A percentile compares a stretch with the other conserved stretches of the same genome.
Evolutionary conservation across 495 filamentous ascomycete species (phyloP).

Genomic region (Cercophora samala): DNA sequence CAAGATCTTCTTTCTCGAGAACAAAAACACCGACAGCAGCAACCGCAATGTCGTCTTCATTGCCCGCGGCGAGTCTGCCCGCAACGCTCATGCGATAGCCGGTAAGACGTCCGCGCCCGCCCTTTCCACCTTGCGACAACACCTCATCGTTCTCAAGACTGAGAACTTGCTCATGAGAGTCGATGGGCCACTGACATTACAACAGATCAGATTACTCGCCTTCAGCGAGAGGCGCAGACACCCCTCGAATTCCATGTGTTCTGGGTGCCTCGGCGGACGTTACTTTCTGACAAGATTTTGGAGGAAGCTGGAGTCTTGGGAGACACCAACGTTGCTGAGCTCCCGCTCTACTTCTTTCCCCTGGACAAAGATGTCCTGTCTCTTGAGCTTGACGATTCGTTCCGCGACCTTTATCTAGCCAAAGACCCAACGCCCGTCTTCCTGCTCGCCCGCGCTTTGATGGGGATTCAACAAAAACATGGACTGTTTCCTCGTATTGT

Average conservation of each 20-base stretch:
- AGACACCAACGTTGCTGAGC: constrained; percentile 82
- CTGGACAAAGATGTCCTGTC: constrained; percentile 89
- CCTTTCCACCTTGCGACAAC: not conserved
- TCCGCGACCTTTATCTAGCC: constrained; percentile 79
- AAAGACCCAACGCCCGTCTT: constrained; percentile 91
- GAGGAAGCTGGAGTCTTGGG: constrained; percentile 92
- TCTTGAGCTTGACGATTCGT: constrained; percentile 81
- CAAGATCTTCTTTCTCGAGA: constrained; percentile 91
- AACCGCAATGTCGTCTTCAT: constrained; percentile 96
- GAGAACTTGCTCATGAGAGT: not conserved
- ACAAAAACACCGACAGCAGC: constrained; percentile 83
- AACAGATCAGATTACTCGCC: constrained; percentile 83
- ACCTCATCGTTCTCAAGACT: not conserved
- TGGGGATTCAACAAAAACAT: constrained; percentile 87
- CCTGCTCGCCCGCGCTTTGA: constrained; percentile 84
- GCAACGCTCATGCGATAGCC: constrained; percentile 77
- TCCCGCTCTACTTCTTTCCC: constrained; percentile 84
- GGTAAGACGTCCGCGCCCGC: constrained; percentile 56
- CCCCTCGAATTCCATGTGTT: constrained; percentile 95
- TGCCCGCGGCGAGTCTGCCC: constrained; percentile 80
- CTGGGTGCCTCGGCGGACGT: constrained; percentile 86
- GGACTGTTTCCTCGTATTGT: constrained; percentile 94
- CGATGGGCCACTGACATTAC: constrained; percentile 36
- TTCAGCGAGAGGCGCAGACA: constrained; percentile 77
- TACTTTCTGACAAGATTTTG: constrained; percentile 85